Base-by-base conservation (phyloP, 2,329 filamentous ascomycete species). In the Hymenoscyphus albidus region DNA sequence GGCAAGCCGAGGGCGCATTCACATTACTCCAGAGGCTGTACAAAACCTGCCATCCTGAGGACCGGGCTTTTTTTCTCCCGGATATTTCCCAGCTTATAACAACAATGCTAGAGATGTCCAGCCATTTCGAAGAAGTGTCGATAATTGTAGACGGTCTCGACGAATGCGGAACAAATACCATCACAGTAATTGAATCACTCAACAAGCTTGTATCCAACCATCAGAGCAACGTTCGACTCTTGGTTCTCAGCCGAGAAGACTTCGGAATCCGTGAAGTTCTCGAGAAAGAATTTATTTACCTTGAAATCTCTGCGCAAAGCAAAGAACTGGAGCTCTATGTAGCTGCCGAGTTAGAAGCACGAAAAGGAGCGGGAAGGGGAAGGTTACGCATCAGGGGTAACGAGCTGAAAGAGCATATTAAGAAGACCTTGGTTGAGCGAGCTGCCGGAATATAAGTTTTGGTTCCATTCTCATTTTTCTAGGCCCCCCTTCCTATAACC, bases 241-340 rank as follows among this genome's bases (percentile, higher is more conserved):
- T 59, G 1, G 39, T 56, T 13, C 27, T 62, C 3, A 62, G 63
- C 18, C n/a, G 63, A 7, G 32, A 64, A 10, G 62, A 65, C 5
- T 55, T 62, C 2, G 57, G 61, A n/a, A 72, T 72, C 16, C 54
- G 61, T 7, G 61, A 12, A 10, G 4, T 32, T 27, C 56, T 58
- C 13, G 56, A 39, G n/a, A 51, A 27, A 27, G 16, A 31, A 5
- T 62, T 31, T 14, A 18, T 31, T 3, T 39, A 63, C 3, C 42
- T 71, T 5, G 27, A 55, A 18, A 61, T 70, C 1, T 62, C 65
- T 1, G 71, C 71, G 1, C 66, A 67, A 4, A 70, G 62, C 1
- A 65, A 71, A 32, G 72, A 73, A 40, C 48, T 73, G 5, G 56
- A 61, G 18, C 39, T 66, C 9, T 73, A 70, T 16, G 68, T 72